Base-by-base conservation (phyloP, 2,329 filamentous ascomycete genomes). In the Fusarium bactridioides region DNA sequence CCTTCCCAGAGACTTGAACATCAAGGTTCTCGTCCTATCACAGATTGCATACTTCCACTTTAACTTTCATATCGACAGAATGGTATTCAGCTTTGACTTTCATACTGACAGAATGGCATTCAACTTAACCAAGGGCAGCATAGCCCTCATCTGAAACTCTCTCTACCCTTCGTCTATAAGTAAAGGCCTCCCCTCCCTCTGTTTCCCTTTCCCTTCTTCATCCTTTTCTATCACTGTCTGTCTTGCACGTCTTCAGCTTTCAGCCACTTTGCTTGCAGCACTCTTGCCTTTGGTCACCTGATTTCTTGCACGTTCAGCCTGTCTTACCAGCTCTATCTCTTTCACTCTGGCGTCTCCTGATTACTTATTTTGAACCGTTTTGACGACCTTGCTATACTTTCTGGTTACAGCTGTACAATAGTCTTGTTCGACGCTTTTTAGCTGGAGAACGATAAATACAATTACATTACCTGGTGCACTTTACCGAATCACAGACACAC, bases 31-130 rank as follows among this genome's bases (percentile, higher is more conserved):
- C 23, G 15, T 7, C 27, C 45, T 31, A 31, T 31, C 45, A 18
- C 10, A 16, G 10, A 18, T 27, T 4, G 4, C 3, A 21, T 1
- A 15, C 2, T 15, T 21, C 6, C 12, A 4, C 7, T 15, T 5
- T 4, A 18, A n/a, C 27, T 9, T 18, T 15, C 7, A 4, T 21
- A 21, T 1, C 4, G 12, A 21, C 4, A 47, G 13, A 15, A 16
- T 18, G 7, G 7, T 2, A 23, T 7, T 19, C 10, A 3, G 3
- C 43, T 15, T 21, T 25, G 23, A 25, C 23, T 25, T 25, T 25
- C 4, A 5, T 21, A 15, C 1, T 2, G 12, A 21, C 4, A 47
- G 13, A 15, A 16, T n/a, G 7, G 5, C 3, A 23, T 7, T 19
- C 8, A 3, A 3, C 43, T 15, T 21, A 3, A 29, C 4, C 25